Conservation (phyloP, 225 moss, liverwort and hornwort genomes). For the Marchantia paleacea region DNA sequence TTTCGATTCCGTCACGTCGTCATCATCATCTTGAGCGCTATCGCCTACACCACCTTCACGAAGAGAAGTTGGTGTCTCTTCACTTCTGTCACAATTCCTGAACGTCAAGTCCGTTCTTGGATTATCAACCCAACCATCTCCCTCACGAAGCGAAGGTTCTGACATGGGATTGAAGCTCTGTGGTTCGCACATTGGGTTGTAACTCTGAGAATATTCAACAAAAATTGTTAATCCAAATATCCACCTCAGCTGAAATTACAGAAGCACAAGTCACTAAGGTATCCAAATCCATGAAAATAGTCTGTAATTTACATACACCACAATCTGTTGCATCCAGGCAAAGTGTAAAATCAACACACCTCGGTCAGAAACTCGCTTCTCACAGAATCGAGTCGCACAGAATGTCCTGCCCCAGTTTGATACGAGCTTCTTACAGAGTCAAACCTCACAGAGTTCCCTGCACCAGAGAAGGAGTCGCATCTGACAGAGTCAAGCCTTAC, state of each 20-base stretch:
- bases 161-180: conserved; percentile 87
- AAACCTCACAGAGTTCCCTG: conserved; percentile 36
- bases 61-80: conserved; percentile 23
- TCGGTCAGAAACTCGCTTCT: conserved; percentile 27
- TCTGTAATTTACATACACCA: too few relatives aligned
- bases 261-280: background rate
- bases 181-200: conserved; percentile 23
- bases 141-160: conserved; percentile 60
- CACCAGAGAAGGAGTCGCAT: conserved; percentile 45
- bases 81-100: conserved; percentile 17
- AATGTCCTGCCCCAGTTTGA: conserved; percentile 14
- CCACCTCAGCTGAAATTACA: background rate
- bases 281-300: background rate
- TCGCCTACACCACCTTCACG: conserved; percentile 33
- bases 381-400: conserved; percentile 17
- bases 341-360: conserved; percentile 10
- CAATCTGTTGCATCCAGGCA: too few relatives aligned
- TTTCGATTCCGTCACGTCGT: conserved; percentile 88
- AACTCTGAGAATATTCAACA: conserved; percentile 6
- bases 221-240: background rate
- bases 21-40: conserved; percentile 67
- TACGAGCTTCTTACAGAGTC: conserved; percentile 37
- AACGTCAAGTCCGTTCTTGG: conserved; percentile 33
- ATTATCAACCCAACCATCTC: conserved; percentile 41
- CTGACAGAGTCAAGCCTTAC: conserved; percentile 58